These are phyloP conservation scores for Beauveria caledonica DNA, from an alignment of 2,329 filamentous ascomycete species.

Conservation along the genomic window DNA sequence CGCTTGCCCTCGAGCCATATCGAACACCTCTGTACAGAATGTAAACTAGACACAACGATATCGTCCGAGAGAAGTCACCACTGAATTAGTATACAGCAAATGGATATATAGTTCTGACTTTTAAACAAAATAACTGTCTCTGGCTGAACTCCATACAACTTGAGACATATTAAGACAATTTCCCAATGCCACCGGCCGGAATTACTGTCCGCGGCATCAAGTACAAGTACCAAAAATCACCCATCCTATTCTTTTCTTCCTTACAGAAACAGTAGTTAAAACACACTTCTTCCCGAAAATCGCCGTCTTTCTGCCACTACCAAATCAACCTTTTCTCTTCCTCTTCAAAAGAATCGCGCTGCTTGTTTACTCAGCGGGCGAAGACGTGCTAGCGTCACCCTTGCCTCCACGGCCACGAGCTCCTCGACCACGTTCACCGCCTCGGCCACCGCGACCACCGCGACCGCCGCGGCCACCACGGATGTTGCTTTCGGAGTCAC, in stretches of 20 bases:
- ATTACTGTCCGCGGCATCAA: slow-evolving; percentile 8
- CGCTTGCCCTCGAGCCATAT: not conserved
- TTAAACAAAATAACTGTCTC: slow-evolving; percentile 12
- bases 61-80: not conserved
- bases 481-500: slow-evolving; percentile 53
- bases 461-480: slow-evolving; percentile 48
- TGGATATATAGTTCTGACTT: slow-evolving; percentile 10
- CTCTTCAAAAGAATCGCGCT: not conserved
- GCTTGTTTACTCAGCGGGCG: slow-evolving; percentile 34
- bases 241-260: slow-evolving; percentile 10
- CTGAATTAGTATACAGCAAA: not conserved
- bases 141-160: slow-evolving; percentile 12
- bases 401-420: slow-evolving; percentile 49
- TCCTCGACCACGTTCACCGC: slow-evolving; percentile 49
- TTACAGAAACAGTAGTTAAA: not conserved
- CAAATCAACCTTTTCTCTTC: not conserved
- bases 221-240: slow-evolving; percentile 11
- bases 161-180: slow-evolving; percentile 10
- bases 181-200: slow-evolving; percentile 8
- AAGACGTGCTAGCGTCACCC: slow-evolving; percentile 48
- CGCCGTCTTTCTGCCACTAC: slow-evolving; percentile 2
- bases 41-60: not conserved
- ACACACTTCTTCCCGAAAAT: not conserved
- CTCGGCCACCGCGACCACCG: slow-evolving; percentile 47
- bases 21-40: not conserved